Percentiles rank a stretch among this genome's conserved stretches.
phyloP scores from a whole-genome alignment of 2,329 filamentous ascomycete genomes.

The Colletotrichum sp. region DNA sequence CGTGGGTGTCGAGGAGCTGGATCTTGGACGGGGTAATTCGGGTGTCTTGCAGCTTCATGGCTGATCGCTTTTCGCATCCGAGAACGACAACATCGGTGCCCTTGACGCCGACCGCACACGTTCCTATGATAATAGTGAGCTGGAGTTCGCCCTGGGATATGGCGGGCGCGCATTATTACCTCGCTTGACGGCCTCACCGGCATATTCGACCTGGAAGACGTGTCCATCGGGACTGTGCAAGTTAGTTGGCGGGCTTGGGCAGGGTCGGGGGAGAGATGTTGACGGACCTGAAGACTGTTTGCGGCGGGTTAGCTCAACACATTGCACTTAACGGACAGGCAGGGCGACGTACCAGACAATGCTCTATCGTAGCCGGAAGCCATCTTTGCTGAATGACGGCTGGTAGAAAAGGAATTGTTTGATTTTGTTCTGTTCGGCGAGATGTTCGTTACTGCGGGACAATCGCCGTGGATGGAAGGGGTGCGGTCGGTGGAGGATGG shows the following conservation, averaged over 20 bases:
- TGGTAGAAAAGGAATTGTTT: not conserved
- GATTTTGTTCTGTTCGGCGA: not conserved
- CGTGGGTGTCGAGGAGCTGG: conserved; percentile 92
- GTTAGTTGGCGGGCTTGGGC: conserved; percentile 45
- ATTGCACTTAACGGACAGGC: conserved; percentile 31
- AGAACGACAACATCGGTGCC: conserved; percentile 92
- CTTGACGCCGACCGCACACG: conserved; percentile 97
- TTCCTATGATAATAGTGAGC: conserved; percentile 62
- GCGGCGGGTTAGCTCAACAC: conserved; percentile 43
- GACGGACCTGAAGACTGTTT: conserved; percentile 81
- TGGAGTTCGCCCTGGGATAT: conserved; percentile 23
- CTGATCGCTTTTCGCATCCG: conserved; percentile 97
- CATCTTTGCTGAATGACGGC: conserved; percentile 51
- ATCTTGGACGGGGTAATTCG: conserved; percentile 99
- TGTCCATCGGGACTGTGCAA: conserved; percentile 90
- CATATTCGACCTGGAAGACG: conserved; percentile 99
- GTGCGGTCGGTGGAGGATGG: conserved; percentile 15
- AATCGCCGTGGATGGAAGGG: conserved; percentile 13
- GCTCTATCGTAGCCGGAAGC: conserved; percentile 99
- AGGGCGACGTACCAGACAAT: conserved; percentile 80
- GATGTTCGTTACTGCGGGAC: conserved; percentile 4
- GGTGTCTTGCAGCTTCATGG: conserved; percentile 99
- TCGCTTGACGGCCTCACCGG: conserved; percentile 97
- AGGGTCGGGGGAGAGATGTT: conserved; percentile 10
- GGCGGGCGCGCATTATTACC: conserved; percentile 57